A percentile compares a stretch with the other conserved stretches of the same genome.
Conservation (phyloP, 805 yeast genomes). For the Teunomyces funiuensis region DNA sequence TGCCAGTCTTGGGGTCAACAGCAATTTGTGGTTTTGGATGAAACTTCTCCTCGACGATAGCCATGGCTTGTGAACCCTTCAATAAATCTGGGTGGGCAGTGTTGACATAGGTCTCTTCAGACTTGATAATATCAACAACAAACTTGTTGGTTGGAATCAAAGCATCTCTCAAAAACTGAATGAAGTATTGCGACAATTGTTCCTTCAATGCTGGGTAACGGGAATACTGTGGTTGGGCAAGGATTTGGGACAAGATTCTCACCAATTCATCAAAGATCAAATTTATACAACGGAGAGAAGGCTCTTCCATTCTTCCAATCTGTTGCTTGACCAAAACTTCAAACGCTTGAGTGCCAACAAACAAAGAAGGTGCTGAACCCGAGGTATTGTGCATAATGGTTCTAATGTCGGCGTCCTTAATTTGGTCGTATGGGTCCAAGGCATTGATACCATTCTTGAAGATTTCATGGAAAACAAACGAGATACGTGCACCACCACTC, state of each 20-base stretch:
- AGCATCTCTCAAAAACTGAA: constrained; percentile 75
- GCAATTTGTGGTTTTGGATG: constrained; percentile 73
- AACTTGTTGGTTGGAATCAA: constrained; percentile 83
- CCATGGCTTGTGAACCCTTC: constrained; percentile 94
- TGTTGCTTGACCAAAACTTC: constrained; percentile 58
- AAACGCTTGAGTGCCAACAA: constrained; percentile 96
- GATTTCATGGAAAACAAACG: constrained; percentile 95
- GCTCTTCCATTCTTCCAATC: constrained; percentile 91
- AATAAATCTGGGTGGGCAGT: constrained; percentile 97
- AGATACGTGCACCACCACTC: constrained; percentile 97
- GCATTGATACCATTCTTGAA: constrained; percentile 90
- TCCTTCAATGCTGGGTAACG: constrained; percentile 92
- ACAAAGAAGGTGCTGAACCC: constrained; percentile 91
- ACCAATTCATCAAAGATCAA: constrained; percentile 93
- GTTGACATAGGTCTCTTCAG: constrained; percentile 93
- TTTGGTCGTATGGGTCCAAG: constrained; percentile 94
- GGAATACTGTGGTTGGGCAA: constrained; percentile 71
- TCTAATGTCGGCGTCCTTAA: constrained; percentile 92
- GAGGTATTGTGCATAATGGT: constrained; percentile 96
- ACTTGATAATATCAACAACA: constrained; percentile 74
- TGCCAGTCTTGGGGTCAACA: constrained; percentile 88
- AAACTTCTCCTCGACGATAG: constrained; percentile 83
- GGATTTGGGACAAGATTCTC: constrained; percentile 80
- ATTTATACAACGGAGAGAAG: constrained; percentile 82
- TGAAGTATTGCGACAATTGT: constrained; percentile 74